Base-by-base conservation (phyloP, 192 early-diverging fungal species). In the Chytriomyces confervae region DNA sequence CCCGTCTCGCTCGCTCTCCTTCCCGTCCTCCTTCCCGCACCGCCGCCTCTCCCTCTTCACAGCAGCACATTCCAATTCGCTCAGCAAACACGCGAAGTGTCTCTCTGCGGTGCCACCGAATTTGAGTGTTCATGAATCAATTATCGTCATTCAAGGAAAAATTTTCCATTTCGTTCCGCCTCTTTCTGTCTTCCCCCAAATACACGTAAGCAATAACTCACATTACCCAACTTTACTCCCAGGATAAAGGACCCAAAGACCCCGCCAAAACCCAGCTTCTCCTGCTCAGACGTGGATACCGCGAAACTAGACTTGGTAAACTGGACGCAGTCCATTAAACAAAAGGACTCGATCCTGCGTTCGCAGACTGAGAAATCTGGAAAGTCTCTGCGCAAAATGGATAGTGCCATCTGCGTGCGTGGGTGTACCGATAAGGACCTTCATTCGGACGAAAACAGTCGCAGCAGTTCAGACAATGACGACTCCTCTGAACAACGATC, bases 321-420 rank as follows among this genome's bases (percentile, higher is more conserved):
- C 7, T 74, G 72, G 72, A 10, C 36, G 3, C 16, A 61, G 2
- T 13, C 57, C 8, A 74, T 74, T 27, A 61, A 62, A 43, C 43
- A n/a, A 20, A 45, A 43, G 13, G 72, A 74, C 45, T 18, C 53
- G 6, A 11, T 43, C 7, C 45, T 74, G 72, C 72, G 72, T 13
- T 57, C 53, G 13, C 20, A 48, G 3, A 23, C 47, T n/a, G 46
- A 71, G 13, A 16, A 8, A 29, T 9, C 8, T 29, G 50, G 18
- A 60, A 18, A 18, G 51, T 20, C 11, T 29, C 7, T 24, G 45
- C 61, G 24, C 5, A 74, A 63, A 24, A 48, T 50, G 61, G 69
- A 74, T 61, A 74, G 61, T 45, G 72, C 60, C 57, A 45, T 74
- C 13, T 43, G 57, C 36, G 27, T 74, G 7, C 72, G 72, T 20